phyloP scores from a whole-genome alignment of 805 yeast species.

The Candida chauliodis region DNA sequence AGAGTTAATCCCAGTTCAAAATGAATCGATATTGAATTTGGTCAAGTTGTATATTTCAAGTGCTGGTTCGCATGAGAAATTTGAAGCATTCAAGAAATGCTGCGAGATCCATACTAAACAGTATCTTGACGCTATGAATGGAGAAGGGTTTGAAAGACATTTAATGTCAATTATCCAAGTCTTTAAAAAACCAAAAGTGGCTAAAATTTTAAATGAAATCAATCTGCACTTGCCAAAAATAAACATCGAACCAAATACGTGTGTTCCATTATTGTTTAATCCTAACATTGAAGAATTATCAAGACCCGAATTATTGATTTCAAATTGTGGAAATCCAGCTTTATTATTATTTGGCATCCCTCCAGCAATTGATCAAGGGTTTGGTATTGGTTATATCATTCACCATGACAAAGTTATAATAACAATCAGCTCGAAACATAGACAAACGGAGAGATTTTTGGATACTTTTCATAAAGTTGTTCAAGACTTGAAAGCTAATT shows the following conservation, averaged over 20 bases:
- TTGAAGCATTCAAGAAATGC: conserved; percentile 49
- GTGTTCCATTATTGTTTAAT: conserved; percentile 33
- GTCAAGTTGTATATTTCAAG: conserved; percentile 66
- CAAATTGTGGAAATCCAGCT: conserved; percentile 92
- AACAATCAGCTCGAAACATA: conserved; percentile 81
- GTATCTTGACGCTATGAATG: conserved; percentile 52
- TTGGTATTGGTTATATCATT: conserved; percentile 89
- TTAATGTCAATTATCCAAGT: conserved; percentile 60
- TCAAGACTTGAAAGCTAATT: conserved; percentile 53
- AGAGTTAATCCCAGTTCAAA: conserved; percentile 64
- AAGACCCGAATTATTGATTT: conserved; percentile 47
- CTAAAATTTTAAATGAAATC: conserved; percentile 28
- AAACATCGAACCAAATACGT: conserved; percentile 11
- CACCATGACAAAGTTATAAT: conserved; percentile 75
- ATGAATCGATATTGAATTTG: conserved; percentile 44
- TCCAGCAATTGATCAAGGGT: conserved; percentile 86
- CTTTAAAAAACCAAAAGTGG: conserved; percentile 41
- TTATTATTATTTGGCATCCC: conserved; percentile 86
- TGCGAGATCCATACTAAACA: conserved; percentile 49
- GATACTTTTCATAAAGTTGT: conserved; percentile 64
- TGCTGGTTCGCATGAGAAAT: conserved; percentile 41
- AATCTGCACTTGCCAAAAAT: conserved; percentile 35
- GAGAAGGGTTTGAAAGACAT: conserved; percentile 72
- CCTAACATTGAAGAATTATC: conserved; percentile 30
- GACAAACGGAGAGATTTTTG: conserved; percentile 78